These are phyloP conservation scores for Epichloe sylvatica DNA, from an alignment of 2,329 filamentous ascomycete genomes.

Conservation along the genomic window DNA sequence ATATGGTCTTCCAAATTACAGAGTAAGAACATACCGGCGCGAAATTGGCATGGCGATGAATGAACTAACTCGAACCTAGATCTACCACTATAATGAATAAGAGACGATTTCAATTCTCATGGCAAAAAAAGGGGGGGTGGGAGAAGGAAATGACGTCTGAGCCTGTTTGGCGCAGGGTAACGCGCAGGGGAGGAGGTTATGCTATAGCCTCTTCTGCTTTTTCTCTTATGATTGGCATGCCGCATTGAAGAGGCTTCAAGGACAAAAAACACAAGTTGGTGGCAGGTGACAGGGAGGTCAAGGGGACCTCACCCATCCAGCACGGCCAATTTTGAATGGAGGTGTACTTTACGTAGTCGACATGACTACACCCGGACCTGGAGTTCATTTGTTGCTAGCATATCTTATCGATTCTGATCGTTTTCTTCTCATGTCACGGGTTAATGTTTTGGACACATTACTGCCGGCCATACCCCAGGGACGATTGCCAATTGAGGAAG, in stretches of 20 bases:
- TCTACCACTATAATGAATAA: conserved; percentile 85
- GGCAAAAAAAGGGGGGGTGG: neutral
- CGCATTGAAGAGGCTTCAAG: neutral
- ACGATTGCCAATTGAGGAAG: no score
- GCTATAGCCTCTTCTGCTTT: neutral
- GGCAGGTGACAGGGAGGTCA: neutral
- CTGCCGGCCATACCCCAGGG: no score
- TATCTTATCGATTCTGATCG: conserved; percentile 1
- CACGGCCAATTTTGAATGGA: no score
- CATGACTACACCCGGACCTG: neutral
- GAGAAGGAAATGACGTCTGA: neutral
- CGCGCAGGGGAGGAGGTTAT: neutral
- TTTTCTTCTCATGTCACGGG: no score
- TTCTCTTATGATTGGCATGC: neutral
- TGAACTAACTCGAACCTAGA: conserved; percentile 32
- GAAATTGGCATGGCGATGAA: neutral
- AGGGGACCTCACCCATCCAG: neutral
- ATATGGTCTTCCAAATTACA: conserved; percentile 90
- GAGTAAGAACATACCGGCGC: conserved; percentile 43
- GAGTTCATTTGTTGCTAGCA: conserved; percentile 14
- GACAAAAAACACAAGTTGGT: neutral
- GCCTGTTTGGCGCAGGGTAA: neutral
- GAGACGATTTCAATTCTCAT: conserved; percentile 11
- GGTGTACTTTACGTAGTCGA: neutral
- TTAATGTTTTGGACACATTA: no score